Base-by-base conservation (phyloP, 1,284 basidiomycete species). In the Caloboletus firmus region DNA sequence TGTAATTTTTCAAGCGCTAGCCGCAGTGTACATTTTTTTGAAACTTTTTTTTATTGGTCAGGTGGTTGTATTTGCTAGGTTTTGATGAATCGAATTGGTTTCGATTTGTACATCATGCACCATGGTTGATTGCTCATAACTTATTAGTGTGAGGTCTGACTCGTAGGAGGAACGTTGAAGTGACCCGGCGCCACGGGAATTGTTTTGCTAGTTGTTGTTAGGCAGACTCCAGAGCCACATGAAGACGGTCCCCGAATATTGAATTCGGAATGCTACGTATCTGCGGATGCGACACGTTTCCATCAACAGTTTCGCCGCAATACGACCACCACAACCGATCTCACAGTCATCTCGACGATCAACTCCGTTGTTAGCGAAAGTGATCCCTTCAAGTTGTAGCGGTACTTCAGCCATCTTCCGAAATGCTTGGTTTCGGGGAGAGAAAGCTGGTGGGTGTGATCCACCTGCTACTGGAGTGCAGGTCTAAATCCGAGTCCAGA, bases 1-100 rank as follows among this genome's bases (percentile, higher is more conserved):
- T 48, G 20, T 36, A 7, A 35, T 57, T 51, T 9, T 37, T n/a
- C 28, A n/a, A 20, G 58, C 54, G 57, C 52, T 49, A 47, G 48
- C 6, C 52, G 58, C 53, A 13, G 9, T 49, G 37, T 46, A n/a
- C 22, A n/a, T 43, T 51, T 44, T 44, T 45, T 49, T 41, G 13
- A 43, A 43, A 32, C 11, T 32, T 39, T 44, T 18, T 0, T 51
- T 54, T 41, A 3, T 56, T 54, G 32, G 39, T 49, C 9, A 28
- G 28, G 43, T 30, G 20, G 60, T 51, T 49, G 42, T 57, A 61
- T 41, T 17, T 18, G 10, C 12, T 55, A 39, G 44, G 11, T 30
- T 53, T 43, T 32, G n/a, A 31, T 40, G 13, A 22, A 34, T 42
- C 8, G 2, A n/a, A 30, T 28, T n/a, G 11, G 11, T 18, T 45